These are phyloP conservation scores for Yarrowia keelungensis DNA, from an alignment of 805 yeast species.

Conservation along the genomic window DNA sequence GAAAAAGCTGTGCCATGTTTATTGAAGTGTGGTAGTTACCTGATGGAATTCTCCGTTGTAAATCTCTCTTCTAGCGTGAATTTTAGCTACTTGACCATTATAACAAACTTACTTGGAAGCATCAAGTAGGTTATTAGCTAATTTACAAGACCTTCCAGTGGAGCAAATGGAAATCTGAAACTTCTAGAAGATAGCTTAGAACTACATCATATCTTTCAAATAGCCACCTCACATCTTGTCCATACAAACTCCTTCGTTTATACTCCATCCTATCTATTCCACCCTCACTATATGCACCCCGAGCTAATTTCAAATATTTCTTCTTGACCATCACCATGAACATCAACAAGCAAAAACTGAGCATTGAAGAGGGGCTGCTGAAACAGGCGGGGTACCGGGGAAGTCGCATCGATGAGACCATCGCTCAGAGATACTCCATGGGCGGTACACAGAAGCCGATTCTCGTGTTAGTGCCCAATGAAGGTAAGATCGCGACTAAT, in stretches of 20 bases:
- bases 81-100: too few relatives aligned
- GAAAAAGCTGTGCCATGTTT: too few relatives aligned
- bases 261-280: background rate
- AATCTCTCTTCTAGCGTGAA: too few relatives aligned
- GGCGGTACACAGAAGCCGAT: constrained; percentile 51
- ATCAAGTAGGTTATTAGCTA: too few relatives aligned
- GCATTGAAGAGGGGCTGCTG: constrained; percentile 27
- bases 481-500: background rate
- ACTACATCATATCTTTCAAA: too few relatives aligned
- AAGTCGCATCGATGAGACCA: constrained; percentile 48
- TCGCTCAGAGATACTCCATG: constrained; percentile 51
- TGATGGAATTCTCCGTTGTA: too few relatives aligned
- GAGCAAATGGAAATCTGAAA: too few relatives aligned
- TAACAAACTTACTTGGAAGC: too few relatives aligned
- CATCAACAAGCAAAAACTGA: constrained; percentile 33
- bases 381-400: constrained; percentile 36
- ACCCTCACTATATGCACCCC: background rate
- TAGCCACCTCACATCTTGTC: background rate
- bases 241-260: background rate
- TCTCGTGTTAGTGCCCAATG: constrained; percentile 44
- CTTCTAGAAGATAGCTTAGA: too few relatives aligned
- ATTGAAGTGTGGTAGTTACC: too few relatives aligned
- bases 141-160: too few relatives aligned
- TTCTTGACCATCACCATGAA: constrained; percentile 28
- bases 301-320: constrained; percentile 25